A percentile compares a stretch with the other conserved stretches of the same genome.
phyloP scores from a whole-genome alignment of 495 filamentous ascomycete species.

The Parachaetomium inaequale region DNA sequence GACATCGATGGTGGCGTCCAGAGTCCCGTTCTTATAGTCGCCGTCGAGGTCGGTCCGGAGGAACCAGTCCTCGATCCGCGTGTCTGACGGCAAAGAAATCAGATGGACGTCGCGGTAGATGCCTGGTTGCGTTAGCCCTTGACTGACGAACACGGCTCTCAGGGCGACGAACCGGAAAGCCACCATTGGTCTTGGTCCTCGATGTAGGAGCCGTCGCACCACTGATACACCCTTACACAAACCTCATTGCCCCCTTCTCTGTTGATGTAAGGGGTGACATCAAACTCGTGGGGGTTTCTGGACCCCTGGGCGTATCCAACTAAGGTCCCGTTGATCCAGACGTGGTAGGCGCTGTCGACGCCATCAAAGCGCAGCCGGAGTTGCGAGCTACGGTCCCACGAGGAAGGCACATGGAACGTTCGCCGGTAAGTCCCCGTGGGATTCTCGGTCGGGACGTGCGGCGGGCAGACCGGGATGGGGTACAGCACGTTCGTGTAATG shows the following conservation, averaged over 20 bases:
- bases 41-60: slow-evolving; percentile 53
- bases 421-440: slow-evolving; percentile 60
- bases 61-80: slow-evolving; percentile 57
- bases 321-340: slow-evolving; percentile 57
- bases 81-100: slow-evolving; percentile 48
- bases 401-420: slow-evolving; percentile 48
- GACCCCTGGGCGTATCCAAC: slow-evolving; percentile 64
- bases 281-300: slow-evolving; percentile 61
- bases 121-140: slow-evolving; percentile 30
- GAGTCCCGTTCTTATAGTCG: slow-evolving; percentile 51
- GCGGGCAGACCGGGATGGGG: slow-evolving; percentile 58
- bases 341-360: slow-evolving; percentile 63
- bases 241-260: slow-evolving; percentile 47
- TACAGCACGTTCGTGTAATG: slow-evolving; percentile 62
- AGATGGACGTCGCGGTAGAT: slow-evolving; percentile 67
- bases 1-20: slow-evolving; percentile 46
- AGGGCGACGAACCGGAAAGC: slow-evolving; percentile 44
- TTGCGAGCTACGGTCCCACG: slow-evolving; percentile 35
- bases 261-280: slow-evolving; percentile 49
- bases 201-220: slow-evolving; percentile 61
- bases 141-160: no score
- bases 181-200: slow-evolving; percentile 63
- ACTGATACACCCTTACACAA: slow-evolving; percentile 58
- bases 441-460: slow-evolving; percentile 55
- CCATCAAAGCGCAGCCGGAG: slow-evolving; percentile 62